Evolutionary conservation across 2,329 filamentous ascomycete species (phyloP).

Genomic region (Polychaeton citri): DNA sequence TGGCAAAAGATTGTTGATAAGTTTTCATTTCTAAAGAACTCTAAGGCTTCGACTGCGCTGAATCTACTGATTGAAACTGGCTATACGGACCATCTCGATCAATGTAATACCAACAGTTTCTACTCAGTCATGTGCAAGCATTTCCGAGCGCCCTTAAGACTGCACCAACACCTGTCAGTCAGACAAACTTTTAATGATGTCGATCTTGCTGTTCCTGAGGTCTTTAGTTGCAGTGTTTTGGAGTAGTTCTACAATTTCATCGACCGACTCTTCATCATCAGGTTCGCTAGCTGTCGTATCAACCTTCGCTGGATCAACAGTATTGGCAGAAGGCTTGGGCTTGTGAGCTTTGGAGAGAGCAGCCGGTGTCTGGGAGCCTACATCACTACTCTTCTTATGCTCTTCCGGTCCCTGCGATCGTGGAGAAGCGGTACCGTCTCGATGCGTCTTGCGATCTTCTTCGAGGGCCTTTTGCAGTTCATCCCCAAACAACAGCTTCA

Average conservation of each 20-base stretch:
- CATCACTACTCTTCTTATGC: not conserved
- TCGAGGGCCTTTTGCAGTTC: slow-evolving; percentile 24
- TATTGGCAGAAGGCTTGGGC: too few species aligned
- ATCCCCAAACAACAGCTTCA: slow-evolving; percentile 32
- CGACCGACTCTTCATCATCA: not conserved
- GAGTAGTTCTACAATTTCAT: not conserved
- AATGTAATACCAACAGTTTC: too few species aligned
- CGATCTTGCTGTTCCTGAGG: not conserved
- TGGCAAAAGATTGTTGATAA: too few species aligned
- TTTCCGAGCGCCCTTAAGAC: too few species aligned
- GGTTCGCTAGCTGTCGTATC: not conserved
- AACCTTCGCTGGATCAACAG: too few species aligned
- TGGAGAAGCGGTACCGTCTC: too few species aligned
- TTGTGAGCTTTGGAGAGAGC: not conserved
- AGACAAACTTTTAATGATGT: not conserved
- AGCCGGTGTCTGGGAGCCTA: not conserved
- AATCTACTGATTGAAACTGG: too few species aligned
- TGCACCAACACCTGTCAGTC: too few species aligned
- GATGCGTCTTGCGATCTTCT: slow-evolving; percentile 11
- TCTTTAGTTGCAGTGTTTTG: slow-evolving; percentile 1
- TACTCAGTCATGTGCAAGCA: too few species aligned
- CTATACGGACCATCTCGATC: too few species aligned
- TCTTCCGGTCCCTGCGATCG: slow-evolving; percentile 1
- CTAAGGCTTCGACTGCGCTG: too few species aligned
- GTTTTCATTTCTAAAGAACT: too few species aligned